These are phyloP conservation scores for Taphrina confusa DNA, from an alignment of 1,139 yeast species.

Conservation along the genomic window DNA sequence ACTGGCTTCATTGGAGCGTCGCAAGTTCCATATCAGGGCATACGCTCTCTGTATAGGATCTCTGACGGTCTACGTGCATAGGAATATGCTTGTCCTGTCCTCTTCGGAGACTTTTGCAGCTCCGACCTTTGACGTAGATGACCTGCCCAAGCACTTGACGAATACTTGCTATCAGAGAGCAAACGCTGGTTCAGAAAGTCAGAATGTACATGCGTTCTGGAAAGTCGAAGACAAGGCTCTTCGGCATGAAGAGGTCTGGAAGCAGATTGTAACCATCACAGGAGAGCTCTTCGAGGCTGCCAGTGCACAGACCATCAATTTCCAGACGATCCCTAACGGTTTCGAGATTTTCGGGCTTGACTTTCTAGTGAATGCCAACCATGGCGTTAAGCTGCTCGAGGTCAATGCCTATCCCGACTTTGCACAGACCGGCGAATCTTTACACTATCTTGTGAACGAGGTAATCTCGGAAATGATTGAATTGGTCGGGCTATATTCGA, in stretches of 20 bases:
- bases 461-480: constrained; percentile 44
- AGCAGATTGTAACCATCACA: constrained; percentile 61
- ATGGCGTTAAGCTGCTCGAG: constrained; percentile 66
- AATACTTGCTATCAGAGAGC: constrained; percentile 84
- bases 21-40: constrained; percentile 84
- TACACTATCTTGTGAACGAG: constrained; percentile 60
- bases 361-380: constrained; percentile 65
- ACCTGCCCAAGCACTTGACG: constrained; percentile 75
- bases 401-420: constrained; percentile 95
- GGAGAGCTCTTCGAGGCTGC: constrained; percentile 85
- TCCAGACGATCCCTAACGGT: constrained; percentile 81
- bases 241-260: constrained; percentile 52
- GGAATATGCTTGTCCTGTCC: constrained; percentile 76
- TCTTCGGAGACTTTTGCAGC: constrained; percentile 62
- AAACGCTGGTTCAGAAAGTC: constrained; percentile 46
- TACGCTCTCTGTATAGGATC: constrained; percentile 80
- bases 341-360: constrained; percentile 88
- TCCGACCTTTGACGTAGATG: constrained; percentile 44
- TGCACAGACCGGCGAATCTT: constrained; percentile 83
- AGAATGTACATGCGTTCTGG: constrained; percentile 69
- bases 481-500: constrained; percentile 36
- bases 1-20: constrained; percentile 58
- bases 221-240: constrained; percentile 54
- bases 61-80: constrained; percentile 73
- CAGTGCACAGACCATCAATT: constrained; percentile 76